These are phyloP conservation scores for Colletotrichum incanum DNA, from an alignment of 2,329 filamentous ascomycete species.

Conservation along the genomic window DNA sequence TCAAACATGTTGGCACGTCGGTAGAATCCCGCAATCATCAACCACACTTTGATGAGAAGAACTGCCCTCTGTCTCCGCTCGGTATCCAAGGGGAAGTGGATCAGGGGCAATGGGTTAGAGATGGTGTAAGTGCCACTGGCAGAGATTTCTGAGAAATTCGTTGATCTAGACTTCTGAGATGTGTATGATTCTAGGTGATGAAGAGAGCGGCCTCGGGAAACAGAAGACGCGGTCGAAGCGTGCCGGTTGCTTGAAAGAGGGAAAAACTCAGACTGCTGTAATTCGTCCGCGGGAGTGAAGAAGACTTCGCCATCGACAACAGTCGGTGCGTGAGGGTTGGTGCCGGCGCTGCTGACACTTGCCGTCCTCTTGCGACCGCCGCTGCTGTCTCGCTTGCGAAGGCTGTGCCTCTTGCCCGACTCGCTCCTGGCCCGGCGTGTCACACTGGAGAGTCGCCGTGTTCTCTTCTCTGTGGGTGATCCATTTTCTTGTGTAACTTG, in stretches of 20 bases:
- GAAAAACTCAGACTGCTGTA: constrained; percentile 61
- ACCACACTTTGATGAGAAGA: constrained; percentile 85
- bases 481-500: constrained; percentile 81
- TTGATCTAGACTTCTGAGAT: constrained; percentile 58
- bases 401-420: constrained; percentile 65
- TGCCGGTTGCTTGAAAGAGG: constrained; percentile 59
- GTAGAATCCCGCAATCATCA: constrained; percentile 91
- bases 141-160: constrained; percentile 58
- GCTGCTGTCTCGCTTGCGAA: constrained; percentile 69
- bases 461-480: constrained; percentile 55
- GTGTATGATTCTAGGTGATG: constrained; percentile 63
- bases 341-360: constrained; percentile 56
- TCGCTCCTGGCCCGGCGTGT: constrained; percentile 61
- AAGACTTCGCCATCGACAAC: constrained; percentile 67
- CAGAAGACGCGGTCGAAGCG: constrained; percentile 57
- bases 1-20: constrained; percentile 84
- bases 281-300: constrained; percentile 64
- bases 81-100: constrained; percentile 71
- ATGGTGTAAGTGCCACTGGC: constrained; percentile 61
- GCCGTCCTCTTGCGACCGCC: constrained; percentile 62
- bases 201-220: constrained; percentile 60
- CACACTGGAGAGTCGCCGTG: constrained; percentile 54
- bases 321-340: constrained; percentile 56
- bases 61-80: constrained; percentile 65
- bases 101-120: constrained; percentile 64